These are phyloP conservation scores for Chrysosporium keratinophilum DNA, from an alignment of 2,329 filamentous ascomycete species.

Conservation along the genomic window DNA sequence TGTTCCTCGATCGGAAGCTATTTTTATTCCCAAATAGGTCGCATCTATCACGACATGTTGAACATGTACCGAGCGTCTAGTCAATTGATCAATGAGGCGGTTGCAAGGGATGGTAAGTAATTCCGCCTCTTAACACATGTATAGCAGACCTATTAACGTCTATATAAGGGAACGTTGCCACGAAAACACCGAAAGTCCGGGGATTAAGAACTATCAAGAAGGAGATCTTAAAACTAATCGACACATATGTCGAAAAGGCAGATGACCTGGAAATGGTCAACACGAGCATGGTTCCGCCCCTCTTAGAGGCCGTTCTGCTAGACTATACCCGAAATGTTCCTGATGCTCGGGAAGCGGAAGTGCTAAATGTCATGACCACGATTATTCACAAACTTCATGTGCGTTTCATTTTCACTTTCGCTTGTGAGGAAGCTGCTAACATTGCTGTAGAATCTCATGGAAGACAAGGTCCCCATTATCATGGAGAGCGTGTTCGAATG, in stretches of 20 bases:
- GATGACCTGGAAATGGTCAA: conserved; percentile 92
- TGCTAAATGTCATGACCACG: conserved; percentile 93
- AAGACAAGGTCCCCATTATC: conserved; percentile 92
- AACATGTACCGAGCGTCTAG: conserved; percentile 99
- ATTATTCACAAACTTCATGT: conserved; percentile 95
- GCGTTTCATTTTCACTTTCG: conserved; percentile 47
- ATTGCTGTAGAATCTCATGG: conserved; percentile 69
- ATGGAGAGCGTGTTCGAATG: conserved; percentile 99
- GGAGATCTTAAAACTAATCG: conserved; percentile 95
- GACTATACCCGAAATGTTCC: conserved; percentile 97
- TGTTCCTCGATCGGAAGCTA: conserved; percentile 94
- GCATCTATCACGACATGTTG: conserved; percentile 96
- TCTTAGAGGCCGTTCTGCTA: conserved; percentile 83
- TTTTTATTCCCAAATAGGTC: conserved; percentile 95
- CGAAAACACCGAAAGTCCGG: conserved; percentile 93
- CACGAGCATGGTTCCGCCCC: conserved; percentile 85
- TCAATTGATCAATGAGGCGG: conserved; percentile 85
- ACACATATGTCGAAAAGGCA: conserved; percentile 95
- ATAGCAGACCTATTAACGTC: conserved; percentile 14
- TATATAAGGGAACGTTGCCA: conserved; percentile 67
- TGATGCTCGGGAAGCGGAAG: conserved; percentile 89
- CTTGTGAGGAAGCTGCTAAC: conserved; percentile 25
- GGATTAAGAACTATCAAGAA: conserved; percentile 97
- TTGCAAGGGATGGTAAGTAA: conserved; percentile 62
- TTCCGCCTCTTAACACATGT: background rate